Base-by-base conservation (phyloP, 176 grass and related monocot genomes). In the Phoenix roebelenii region DNA sequence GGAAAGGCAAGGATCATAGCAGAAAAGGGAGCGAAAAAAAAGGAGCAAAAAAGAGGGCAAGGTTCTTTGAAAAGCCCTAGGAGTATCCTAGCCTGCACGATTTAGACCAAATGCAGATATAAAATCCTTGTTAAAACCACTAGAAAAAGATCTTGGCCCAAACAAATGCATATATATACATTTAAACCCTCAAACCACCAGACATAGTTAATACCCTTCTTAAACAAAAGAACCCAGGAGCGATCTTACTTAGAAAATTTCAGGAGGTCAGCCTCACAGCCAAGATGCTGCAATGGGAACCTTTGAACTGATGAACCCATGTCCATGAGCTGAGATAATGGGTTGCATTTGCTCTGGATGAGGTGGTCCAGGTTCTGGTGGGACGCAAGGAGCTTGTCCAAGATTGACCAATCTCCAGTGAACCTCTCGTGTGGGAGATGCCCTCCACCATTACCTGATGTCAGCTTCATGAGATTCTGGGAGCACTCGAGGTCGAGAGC, bases 371-470 rank as follows among this genome's bases (percentile, higher is more conserved):
- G 25, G 18, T 68, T 68, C 55, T 26, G 54, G 16, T 54, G 52
- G 5, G 52, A 68, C 3, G 52, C 52, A 15, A 68, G 52, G 25
- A 68, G 65, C 65, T 56, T 68, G 65, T 68, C 65, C 18, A 68
- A 56, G 26, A 68, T 68, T 1, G 65, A 68, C 65, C 65, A 68
- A n/a, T 68, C 51, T 5, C 52, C 65, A 16, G 7, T 68, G 22
- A 56, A 56, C 65, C 65, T 68, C 65, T 68, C 65, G 25, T 32
- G 65, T 7, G 65, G 52, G 18, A 56, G 65, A 32, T 16, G 24
- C 3, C 35, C 35, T 44, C 20, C 60, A 22, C 60, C 60, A 49
- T 14, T 44, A 2, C 10, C 30, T 23, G 60, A 50, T 23, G 60
- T 49, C 6, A 63, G 60, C 35, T 63, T 63, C 60, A 63, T 63